Percentiles rank a stretch among this genome's conserved stretches.
phyloP scores from a whole-genome alignment of 352 stramenopile species.

The Poterioochromonas sp. region DNA sequence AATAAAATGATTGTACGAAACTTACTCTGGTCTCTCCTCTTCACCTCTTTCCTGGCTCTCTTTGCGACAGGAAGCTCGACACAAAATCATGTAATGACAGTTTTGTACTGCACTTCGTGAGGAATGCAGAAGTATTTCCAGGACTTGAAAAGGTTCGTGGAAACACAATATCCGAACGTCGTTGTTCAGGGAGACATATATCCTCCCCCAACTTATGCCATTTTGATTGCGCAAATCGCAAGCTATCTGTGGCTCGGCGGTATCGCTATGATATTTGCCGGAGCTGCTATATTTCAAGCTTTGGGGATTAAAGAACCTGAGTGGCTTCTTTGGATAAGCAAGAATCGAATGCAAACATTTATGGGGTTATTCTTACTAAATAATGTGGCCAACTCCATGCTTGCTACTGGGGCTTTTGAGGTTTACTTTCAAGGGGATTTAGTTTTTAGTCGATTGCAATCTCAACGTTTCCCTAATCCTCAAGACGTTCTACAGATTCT shows the following conservation, averaged over 20 bases:
- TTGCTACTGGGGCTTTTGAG: constrained; percentile 46
- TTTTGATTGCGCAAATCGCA: constrained; percentile 35
- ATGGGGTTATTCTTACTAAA: constrained; percentile 42
- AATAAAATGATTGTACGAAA: no score
- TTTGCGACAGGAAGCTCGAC: no score
- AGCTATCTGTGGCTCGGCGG: constrained; percentile 36
- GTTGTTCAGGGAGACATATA: constrained; percentile 43
- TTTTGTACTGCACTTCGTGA: constrained; percentile 42
- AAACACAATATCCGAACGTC: constrained; percentile 41
- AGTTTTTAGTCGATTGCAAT: constrained; percentile 35
- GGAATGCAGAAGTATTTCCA: constrained; percentile 46
- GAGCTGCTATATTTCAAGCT: constrained; percentile 37
- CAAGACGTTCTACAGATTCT: constrained; percentile 2
- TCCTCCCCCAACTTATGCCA: constrained; percentile 37
- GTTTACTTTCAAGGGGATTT: constrained; percentile 38
- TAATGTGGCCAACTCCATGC: constrained; percentile 36
- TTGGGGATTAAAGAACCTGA: constrained; percentile 38
- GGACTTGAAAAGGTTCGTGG: constrained; percentile 46
- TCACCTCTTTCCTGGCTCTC: no score
- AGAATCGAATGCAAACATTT: constrained; percentile 41
- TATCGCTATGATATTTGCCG: constrained; percentile 35
- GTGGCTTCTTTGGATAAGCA: constrained; percentile 34
- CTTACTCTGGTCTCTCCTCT: no score
- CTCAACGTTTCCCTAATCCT: constrained; percentile 11
- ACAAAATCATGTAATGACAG: neutral